phyloP scores from a whole-genome alignment of 2,329 filamentous ascomycete species.

The Kalaharituber pfeilii region DNA sequence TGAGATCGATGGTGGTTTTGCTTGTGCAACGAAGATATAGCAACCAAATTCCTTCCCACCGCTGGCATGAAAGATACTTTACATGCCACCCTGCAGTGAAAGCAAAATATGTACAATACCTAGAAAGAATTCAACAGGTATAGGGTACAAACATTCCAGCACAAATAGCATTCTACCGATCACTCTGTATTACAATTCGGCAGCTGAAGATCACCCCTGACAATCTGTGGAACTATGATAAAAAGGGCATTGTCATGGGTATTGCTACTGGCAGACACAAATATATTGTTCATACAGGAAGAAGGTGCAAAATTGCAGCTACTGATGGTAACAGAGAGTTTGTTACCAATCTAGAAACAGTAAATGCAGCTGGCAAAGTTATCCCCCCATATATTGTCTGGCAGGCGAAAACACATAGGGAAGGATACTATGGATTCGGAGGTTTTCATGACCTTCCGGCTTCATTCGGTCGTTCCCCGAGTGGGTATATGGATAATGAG shows the following conservation, averaged over 20 bases:
- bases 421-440: background rate
- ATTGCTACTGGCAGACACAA: background rate
- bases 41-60: too few relatives aligned
- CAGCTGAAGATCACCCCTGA: background rate
- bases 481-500: conserved; percentile 10
- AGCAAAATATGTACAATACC: too few relatives aligned
- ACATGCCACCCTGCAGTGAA: too few relatives aligned
- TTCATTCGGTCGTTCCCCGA: conserved; percentile 5
- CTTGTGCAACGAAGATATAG: too few relatives aligned
- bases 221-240: conserved; percentile 9
- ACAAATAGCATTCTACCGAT: too few relatives aligned
- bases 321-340: conserved; percentile 10
- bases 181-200: too few relatives aligned
- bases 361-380: conserved; percentile 3
- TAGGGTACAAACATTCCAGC: too few relatives aligned
- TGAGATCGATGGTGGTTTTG: too few relatives aligned
- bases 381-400: conserved; percentile 8
- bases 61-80: too few relatives aligned
- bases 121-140: too few relatives aligned
- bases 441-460: background rate
- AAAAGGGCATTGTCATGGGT: conserved; percentile 13
- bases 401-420: conserved; percentile 4
- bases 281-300: background rate
- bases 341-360: conserved; percentile 6
- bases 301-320: background rate